Evolutionary conservation across 345 rosid genomes (phyloP).

Genomic region (Populus davidiana): DNA sequence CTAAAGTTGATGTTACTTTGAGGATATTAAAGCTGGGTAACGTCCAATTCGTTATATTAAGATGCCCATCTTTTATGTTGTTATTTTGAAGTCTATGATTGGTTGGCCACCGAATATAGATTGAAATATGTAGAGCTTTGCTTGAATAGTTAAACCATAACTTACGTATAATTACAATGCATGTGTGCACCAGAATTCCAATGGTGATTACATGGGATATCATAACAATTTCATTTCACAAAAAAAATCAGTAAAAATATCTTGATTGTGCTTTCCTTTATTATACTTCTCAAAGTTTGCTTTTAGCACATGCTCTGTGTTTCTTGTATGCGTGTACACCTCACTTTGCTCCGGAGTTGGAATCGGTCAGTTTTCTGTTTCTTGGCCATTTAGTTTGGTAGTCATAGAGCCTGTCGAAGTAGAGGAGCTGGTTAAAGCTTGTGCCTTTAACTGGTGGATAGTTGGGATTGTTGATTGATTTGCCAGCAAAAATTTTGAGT

Average conservation of each 20-base stretch:
- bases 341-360: conserved; percentile 39
- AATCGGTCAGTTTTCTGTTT: conserved; percentile 48
- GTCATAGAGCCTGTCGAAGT: conserved; percentile 50
- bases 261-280: conserved; percentile 39
- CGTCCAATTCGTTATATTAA: too few relatives aligned
- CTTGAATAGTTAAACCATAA: too few relatives aligned
- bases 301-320: conserved; percentile 60
- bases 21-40: too few relatives aligned
- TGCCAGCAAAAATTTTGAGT: conserved; percentile 39
- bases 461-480: conserved; percentile 39
- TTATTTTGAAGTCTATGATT: too few relatives aligned
- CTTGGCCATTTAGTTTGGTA: conserved; percentile 46
- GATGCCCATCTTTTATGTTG: too few relatives aligned
- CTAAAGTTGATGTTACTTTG: too few relatives aligned
- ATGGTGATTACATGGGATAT: too few relatives aligned
- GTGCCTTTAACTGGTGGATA: conserved; percentile 59
- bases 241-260: conserved; percentile 39
- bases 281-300: conserved; percentile 45
- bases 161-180: too few relatives aligned
- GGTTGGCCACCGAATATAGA: too few relatives aligned
- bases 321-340: conserved; percentile 50
- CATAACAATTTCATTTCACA: conserved; percentile 25
- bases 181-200: too few relatives aligned
- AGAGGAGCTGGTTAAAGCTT: conserved; percentile 38
- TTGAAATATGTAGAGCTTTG: too few relatives aligned